These are phyloP conservation scores for Digitaria exilis DNA, from an alignment of 202 grass and related monocot species.

Conservation along the genomic window DNA sequence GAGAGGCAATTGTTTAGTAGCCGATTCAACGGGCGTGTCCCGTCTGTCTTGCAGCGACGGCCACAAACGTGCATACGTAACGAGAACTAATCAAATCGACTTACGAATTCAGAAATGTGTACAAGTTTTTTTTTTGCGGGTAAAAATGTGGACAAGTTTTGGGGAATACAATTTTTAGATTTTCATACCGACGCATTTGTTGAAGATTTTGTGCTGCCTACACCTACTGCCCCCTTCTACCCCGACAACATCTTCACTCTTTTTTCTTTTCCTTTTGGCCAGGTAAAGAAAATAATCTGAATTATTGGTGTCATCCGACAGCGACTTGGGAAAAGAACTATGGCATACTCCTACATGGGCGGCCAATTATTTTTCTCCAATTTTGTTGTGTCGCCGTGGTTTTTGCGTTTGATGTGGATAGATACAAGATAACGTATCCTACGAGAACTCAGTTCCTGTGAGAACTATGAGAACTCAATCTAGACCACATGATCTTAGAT, in stretches of 20 bases:
- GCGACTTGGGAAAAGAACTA: neutral
- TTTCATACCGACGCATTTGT: neutral
- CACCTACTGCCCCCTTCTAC: too few relatives aligned
- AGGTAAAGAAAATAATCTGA: neutral
- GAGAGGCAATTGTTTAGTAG: neutral
- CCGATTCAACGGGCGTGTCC: neutral
- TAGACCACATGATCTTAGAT: too few relatives aligned
- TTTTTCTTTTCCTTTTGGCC: neutral
- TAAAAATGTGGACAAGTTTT: too few relatives aligned
- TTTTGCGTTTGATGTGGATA: neutral
- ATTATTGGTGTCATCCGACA: neutral
- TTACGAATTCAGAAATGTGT: too few relatives aligned
- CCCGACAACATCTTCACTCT: neutral
- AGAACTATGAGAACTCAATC: too few relatives aligned
- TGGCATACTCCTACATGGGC: too few relatives aligned
- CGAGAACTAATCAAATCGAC: too few relatives aligned
- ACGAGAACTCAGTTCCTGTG: too few relatives aligned
- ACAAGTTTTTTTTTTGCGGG: too few relatives aligned
- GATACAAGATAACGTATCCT: too few relatives aligned
- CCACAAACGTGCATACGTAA: neutral
- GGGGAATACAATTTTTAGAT: neutral
- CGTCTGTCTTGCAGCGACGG: neutral
- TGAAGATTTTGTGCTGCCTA: neutral
- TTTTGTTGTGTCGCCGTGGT: neutral
- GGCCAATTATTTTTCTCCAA: neutral